phyloP scores from a whole-genome alignment of 2,329 filamentous ascomycete species.

The Nothomitra cinnamomea region DNA sequence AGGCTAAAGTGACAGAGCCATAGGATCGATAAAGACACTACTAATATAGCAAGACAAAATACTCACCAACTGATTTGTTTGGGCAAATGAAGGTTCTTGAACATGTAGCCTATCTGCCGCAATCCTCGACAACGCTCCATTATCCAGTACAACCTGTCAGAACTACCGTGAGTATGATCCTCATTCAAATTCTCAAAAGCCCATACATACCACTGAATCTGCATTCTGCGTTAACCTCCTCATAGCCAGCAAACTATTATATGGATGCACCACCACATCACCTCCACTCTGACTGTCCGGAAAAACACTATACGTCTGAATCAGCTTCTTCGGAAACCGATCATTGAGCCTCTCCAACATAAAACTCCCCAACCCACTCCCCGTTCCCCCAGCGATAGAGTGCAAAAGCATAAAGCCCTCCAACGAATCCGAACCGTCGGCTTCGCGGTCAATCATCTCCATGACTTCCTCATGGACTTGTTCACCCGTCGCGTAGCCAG shows the following conservation, averaged over 20 bases:
- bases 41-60: neutral
- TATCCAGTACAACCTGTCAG: constrained; percentile 68
- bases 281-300: constrained; percentile 75
- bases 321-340: constrained; percentile 95
- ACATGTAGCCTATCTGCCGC: constrained; percentile 89
- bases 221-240: constrained; percentile 85
- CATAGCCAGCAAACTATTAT: constrained; percentile 92
- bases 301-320: constrained; percentile 97
- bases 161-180: neutral
- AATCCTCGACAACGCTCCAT: constrained; percentile 82
- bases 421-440: constrained; percentile 91
- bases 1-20: neutral
- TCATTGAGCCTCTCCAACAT: constrained; percentile 92
- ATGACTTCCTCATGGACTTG: constrained; percentile 89
- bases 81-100: constrained; percentile 87
- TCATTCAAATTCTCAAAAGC: neutral
- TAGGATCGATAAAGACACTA: neutral
- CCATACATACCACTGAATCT: constrained; percentile 61
- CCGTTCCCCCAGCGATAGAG: constrained; percentile 92
- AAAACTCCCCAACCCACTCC: constrained; percentile 89
- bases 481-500: constrained; percentile 87
- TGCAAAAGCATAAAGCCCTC: constrained; percentile 99
- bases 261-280: constrained; percentile 93
- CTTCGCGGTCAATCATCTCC: constrained; percentile 98
- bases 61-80: constrained; percentile 81